Evolutionary conservation across 371 early-diverging fungal genomes (phyloP), one percentile per base, ranked within the genome.

Genomic region (Mucor plumbeus): DNA sequence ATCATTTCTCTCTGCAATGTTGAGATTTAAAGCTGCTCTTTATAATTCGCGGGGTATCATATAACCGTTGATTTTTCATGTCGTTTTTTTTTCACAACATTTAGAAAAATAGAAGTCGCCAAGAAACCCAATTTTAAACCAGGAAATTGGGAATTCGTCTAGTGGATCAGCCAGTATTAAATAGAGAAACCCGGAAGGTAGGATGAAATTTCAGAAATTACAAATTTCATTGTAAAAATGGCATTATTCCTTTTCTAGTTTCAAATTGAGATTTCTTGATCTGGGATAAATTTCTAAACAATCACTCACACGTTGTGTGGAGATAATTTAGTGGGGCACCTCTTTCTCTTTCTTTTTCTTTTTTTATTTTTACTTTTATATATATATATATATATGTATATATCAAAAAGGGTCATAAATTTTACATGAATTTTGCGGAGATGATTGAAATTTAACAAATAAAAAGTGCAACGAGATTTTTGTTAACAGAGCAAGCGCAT

Each of bases 1-100:
- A 63, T 63, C 64, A 63, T 63, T 38, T 36, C 15, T 53, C 6
- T 26, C 38, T 48, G 50, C 21, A 10, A 50, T 50, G 50, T 21
- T 26, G 44, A 44, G 17, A 44, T 44, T 44, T 44, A 7, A 44
- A 44, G 44, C 44, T 44, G 44, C 19, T 14, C 34, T 43, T 61
- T 35, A 14, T 39, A 7, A 54, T 63, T 54, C 33, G 64, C 43
- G 64, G 56, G 34, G 43, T 41, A 55, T 55, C n/a, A 6, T 41
- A 56, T 39, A 33, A 26, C 56, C 56, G 64, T 10, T 19, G 15
- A 10, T 1, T 1, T 50, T 50, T 38, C 17, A 17, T 57, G 39
- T 13, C 33, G 39, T 35, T n/a, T 38, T 9, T 38, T 26, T 26
- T 53, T 26, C 10, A 26, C 33, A 35, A 0, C 35, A 34, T 34